Evolutionary conservation across 2,329 filamentous ascomycete species (phyloP), one percentile per base, ranked within the genome.

Genomic region (Blastomyces silverae): DNA sequence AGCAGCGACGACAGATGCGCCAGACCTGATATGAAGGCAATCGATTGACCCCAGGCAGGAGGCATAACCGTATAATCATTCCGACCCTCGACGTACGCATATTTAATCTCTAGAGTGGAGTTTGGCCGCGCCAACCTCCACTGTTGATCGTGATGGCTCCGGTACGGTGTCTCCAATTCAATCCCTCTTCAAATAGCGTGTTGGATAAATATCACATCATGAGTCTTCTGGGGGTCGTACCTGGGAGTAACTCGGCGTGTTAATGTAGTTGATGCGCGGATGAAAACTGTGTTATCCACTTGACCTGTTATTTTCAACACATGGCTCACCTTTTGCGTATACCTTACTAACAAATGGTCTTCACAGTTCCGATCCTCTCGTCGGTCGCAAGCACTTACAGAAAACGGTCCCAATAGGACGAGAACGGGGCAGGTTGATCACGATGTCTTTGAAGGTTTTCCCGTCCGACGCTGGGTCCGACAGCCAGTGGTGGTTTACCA

Each of bases 381-480:
- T 67, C 83, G 84, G 66, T 81, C 67, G 15, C 64, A 67, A 64
- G 62, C 85, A 69, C 83, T 82, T 66, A 80, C 83, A 65, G 83
- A 84, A 66, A 79, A 79, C 52, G 68, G 67, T 55, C 67, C 74
- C 57, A 75, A 75, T 63, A 75, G 78, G 58, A 76, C 73, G 61
- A 74, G 78, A 69, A 75, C 74, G 39, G 77, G 77, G 55, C 83
- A 85, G 69, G 79, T 83, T 63, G 87, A 89, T 69, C 85, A 88
- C 73, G 87, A 89, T 79, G 81, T 87, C 61, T 83, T 85, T 61
- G 81, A 85, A 82, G 91, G 92, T 66, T 83, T 97, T 13, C 93
- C 93, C 20, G 89, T 97, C 65, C 89, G 92, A 72, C 91, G 96
- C 84, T 97, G 92, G 89, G 87, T 90, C 64, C 87, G 89, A 68